Conservation (phyloP, 352 stramenopile genomes). For the Hyaloperonospora arabidopsidis region DNA sequence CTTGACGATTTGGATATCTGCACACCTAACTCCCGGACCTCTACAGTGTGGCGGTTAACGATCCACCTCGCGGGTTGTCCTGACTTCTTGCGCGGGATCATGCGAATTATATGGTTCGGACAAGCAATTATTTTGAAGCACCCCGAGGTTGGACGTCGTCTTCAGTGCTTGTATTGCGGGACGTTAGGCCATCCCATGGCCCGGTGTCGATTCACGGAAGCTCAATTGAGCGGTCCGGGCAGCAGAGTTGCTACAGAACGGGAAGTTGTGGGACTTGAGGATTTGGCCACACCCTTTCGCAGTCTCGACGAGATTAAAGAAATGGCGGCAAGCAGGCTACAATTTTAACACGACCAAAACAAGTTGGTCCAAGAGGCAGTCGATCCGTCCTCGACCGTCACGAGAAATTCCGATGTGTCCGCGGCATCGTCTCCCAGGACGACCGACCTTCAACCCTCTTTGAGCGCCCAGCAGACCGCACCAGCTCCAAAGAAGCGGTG, state of each 20-base stretch:
- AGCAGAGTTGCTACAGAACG: neutral
- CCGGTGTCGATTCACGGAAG: neutral
- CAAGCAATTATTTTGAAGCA: neutral
- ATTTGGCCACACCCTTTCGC: too few relatives aligned
- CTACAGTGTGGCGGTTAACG: neutral
- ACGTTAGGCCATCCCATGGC: neutral
- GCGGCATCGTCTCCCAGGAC: too few relatives aligned
- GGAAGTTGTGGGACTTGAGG: too few relatives aligned
- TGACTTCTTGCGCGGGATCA: neutral
- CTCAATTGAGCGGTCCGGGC: neutral
- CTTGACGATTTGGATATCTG: neutral
- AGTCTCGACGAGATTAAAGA: too few relatives aligned
- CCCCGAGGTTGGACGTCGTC: neutral
- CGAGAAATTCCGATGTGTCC: too few relatives aligned
- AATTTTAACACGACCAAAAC: too few relatives aligned
- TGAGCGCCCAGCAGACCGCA: too few relatives aligned
- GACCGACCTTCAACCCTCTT: too few relatives aligned
- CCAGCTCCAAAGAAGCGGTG: too few relatives aligned
- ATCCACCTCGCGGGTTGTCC: conserved; percentile 1
- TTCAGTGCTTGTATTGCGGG: neutral
- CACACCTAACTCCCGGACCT: conserved; percentile 1
- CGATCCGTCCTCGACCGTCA: too few relatives aligned
- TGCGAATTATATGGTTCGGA: neutral
- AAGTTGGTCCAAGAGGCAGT: too few relatives aligned
- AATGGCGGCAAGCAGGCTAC: too few relatives aligned